These are phyloP conservation scores for Gracilaria vermiculophylla DNA, from an alignment of 23 red algal genomes.

Conservation along the genomic window DNA sequence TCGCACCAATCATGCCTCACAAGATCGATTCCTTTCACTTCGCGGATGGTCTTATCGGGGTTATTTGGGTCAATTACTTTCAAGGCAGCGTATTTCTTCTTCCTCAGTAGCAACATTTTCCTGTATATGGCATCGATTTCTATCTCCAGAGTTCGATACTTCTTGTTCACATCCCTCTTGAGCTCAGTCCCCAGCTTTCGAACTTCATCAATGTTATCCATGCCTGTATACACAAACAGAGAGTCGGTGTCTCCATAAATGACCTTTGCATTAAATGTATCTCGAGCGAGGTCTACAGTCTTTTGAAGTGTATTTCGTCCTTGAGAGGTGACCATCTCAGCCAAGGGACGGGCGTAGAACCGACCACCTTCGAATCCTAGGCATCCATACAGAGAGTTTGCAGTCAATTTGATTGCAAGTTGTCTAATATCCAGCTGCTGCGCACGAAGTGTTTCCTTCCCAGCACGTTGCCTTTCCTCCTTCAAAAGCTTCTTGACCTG, in stretches of 20 bases:
- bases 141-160: constrained; percentile 94
- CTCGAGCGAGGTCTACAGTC: constrained; percentile 84
- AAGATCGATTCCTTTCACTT: constrained; percentile 97
- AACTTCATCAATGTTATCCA: constrained; percentile 66
- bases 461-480: constrained; percentile 48
- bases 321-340: constrained; percentile 87
- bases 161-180: constrained; percentile 86
- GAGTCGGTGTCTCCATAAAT: constrained; percentile 99
- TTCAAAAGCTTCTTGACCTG: constrained; percentile 78
- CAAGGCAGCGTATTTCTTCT: constrained; percentile 98
- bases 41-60: constrained; percentile 66
- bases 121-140: constrained; percentile 97
- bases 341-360: constrained; percentile 81
- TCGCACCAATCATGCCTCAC: constrained; percentile 99
- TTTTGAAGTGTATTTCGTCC: constrained; percentile 89
- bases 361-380: constrained; percentile 85
- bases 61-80: constrained; percentile 56
- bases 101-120: constrained; percentile 95
- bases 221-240: constrained; percentile 88
- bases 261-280: constrained; percentile 71
- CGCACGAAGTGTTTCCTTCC: constrained; percentile 24
- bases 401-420: constrained; percentile 95
- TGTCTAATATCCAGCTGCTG: constrained; percentile 84
- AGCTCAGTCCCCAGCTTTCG: constrained; percentile 68
- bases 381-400: constrained; percentile 97